Conservation (phyloP, 345 rosid species). For the Camelina neglecta region DNA sequence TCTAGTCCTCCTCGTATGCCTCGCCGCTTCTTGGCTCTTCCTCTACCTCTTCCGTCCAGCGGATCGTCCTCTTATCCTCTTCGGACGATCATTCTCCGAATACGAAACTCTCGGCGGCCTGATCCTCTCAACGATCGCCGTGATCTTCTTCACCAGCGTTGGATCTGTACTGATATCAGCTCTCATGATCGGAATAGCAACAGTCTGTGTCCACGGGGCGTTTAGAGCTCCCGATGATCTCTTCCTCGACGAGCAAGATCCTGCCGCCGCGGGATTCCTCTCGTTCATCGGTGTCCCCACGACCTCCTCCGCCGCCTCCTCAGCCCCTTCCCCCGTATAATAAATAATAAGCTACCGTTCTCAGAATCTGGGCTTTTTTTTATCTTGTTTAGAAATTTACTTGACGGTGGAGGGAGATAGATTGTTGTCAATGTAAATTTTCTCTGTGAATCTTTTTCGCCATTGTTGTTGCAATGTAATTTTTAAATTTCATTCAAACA, state of each 20-base stretch:
- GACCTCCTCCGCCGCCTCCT: constrained; percentile 28
- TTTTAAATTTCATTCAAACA: not conserved
- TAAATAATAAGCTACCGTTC: not conserved
- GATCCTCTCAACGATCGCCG: constrained; percentile 49
- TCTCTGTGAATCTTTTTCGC: not conserved
- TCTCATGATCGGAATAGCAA: constrained; percentile 56
- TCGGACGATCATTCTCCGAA: constrained; percentile 61
- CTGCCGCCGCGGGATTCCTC: constrained; percentile 58
- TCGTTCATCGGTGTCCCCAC: constrained; percentile 64
- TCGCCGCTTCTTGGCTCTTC: constrained; percentile 63
- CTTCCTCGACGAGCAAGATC: constrained; percentile 69
- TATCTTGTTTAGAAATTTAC: not conserved
- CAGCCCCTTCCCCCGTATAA: constrained; percentile 29
- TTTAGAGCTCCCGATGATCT: constrained; percentile 62
- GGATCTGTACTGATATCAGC: constrained; percentile 64
- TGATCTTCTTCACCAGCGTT: constrained; percentile 66
- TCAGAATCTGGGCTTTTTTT: constrained; percentile 1
- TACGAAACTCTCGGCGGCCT: constrained; percentile 60
- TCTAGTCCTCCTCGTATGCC: constrained; percentile 58
- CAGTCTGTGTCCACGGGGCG: constrained; percentile 67
- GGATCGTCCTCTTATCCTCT: constrained; percentile 61
- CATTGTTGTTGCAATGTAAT: constrained; percentile 7
- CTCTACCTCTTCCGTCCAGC: constrained; percentile 68
- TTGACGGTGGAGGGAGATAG: not conserved
- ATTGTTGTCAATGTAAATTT: constrained; percentile 14